Conservation (phyloP, 371 early-diverging fungal genomes). For the Blakeslea trispora region DNA sequence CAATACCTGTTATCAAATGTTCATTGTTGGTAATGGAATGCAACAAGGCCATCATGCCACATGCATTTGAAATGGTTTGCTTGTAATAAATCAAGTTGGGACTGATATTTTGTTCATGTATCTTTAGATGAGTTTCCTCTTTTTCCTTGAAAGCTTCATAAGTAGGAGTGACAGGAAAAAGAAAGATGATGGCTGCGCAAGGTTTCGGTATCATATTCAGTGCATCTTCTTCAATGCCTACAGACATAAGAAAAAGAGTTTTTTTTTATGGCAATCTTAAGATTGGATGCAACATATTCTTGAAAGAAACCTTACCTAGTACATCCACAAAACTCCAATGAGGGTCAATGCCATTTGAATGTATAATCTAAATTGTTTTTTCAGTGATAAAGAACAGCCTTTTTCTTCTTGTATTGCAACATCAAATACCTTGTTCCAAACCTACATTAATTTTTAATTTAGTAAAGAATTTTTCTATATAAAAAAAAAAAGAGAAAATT, state of each 20-base stretch:
- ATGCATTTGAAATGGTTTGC: slow-evolving; percentile 93
- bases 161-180: slow-evolving; percentile 67
- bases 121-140: slow-evolving; percentile 53
- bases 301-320: slow-evolving; percentile 48
- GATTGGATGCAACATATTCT: background rate
- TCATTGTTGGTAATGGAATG: slow-evolving; percentile 73
- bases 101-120: slow-evolving; percentile 53
- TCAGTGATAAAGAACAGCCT: background rate
- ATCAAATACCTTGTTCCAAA: slow-evolving; percentile 64
- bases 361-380: slow-evolving; percentile 40
- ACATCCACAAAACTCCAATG: slow-evolving; percentile 61
- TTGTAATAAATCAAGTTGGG: slow-evolving; percentile 72
- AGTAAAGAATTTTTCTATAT: no score
- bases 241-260: background rate
- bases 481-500: background rate
- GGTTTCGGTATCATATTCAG: slow-evolving; percentile 83
- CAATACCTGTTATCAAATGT: slow-evolving; percentile 37
- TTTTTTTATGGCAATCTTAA: no score
- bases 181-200: slow-evolving; percentile 75
- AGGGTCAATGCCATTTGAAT: slow-evolving; percentile 53
- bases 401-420: background rate
- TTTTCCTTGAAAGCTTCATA: slow-evolving; percentile 59
- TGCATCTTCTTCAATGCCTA: slow-evolving; percentile 79
- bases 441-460: no score
- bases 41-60: slow-evolving; percentile 84